These are phyloP conservation scores for Halophytophthora batemanensis DNA, from an alignment of 352 stramenopile genomes.

Conservation along the genomic window DNA sequence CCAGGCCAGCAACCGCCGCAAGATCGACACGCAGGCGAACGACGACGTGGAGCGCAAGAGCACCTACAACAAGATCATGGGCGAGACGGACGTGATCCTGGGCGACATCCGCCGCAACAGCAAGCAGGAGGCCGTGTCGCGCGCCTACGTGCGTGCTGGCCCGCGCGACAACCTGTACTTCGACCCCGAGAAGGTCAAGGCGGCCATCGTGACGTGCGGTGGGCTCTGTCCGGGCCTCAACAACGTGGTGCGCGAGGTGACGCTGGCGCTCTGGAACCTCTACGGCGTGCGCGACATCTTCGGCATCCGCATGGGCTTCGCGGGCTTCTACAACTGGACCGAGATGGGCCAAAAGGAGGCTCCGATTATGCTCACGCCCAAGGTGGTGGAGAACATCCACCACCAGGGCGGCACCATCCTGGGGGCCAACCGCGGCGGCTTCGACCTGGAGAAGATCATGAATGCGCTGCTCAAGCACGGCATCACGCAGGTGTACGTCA, in stretches of 20 bases:
- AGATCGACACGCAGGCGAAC: conserved; percentile 69
- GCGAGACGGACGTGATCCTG: conserved; percentile 74
- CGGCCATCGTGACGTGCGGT: conserved; percentile 91
- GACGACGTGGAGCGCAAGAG: conserved; percentile 62
- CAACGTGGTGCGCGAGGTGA: conserved; percentile 97
- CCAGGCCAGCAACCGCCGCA: conserved; percentile 64
- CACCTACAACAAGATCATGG: conserved; percentile 89
- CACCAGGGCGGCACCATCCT: conserved; percentile 94
- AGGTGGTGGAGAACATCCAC: conserved; percentile 76
- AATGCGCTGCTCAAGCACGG: conserved; percentile 87
- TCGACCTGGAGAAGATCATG: conserved; percentile 97
- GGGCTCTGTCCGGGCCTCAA: conserved; percentile 97
- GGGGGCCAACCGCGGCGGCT: conserved; percentile 92
- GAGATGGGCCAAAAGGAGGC: conserved; percentile 76
- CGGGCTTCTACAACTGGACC: conserved; percentile 80
- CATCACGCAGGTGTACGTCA: conserved; percentile 96
- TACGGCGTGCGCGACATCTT: conserved; percentile 86
- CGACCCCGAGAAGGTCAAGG: conserved; percentile 74
- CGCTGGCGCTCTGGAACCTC: conserved; percentile 88
- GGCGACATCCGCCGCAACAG: conserved; percentile 78
- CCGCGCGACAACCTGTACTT: conserved; percentile 72
- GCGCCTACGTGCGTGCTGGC: conserved; percentile 78
- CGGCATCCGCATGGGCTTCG: conserved; percentile 81
- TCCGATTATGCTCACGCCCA: conserved; percentile 72
- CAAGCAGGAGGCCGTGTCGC: conserved; percentile 58